A percentile compares a stretch with the other conserved stretches of the same genome.
Evolutionary conservation across 805 yeast genomes (phyloP).

Genomic region (Candida railenensis): DNA sequence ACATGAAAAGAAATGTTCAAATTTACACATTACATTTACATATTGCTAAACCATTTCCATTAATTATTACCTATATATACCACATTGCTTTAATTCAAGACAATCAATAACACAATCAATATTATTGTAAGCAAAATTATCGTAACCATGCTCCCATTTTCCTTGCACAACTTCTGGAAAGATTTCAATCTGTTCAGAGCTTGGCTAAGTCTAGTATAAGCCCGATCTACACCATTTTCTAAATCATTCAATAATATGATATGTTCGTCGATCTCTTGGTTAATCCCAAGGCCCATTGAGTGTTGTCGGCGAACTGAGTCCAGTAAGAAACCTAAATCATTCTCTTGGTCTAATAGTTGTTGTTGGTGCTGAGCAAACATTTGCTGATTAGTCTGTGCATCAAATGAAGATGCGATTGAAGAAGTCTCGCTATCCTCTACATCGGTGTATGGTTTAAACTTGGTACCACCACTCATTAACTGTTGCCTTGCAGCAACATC

Average conservation of each 20-base stretch:
- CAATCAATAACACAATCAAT: slow-evolving; percentile 38
- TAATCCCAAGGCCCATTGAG: slow-evolving; percentile 37
- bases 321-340: slow-evolving; percentile 33
- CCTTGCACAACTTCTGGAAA: slow-evolving; percentile 33
- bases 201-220: slow-evolving; percentile 27
- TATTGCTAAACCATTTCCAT: not conserved
- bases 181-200: slow-evolving; percentile 29
- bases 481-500: slow-evolving; percentile 15
- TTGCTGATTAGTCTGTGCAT: slow-evolving; percentile 31
- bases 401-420: slow-evolving; percentile 21
- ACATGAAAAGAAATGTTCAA: not conserved
- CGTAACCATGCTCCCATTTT: slow-evolving; percentile 44
- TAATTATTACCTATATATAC: not conserved
- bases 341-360: slow-evolving; percentile 37
- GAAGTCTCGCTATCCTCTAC: slow-evolving; percentile 14
- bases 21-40: not conserved
- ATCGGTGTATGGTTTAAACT: slow-evolving; percentile 37
- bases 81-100: slow-evolving; percentile 26
- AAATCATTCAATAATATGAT: slow-evolving; percentile 39
- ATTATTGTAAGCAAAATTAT: slow-evolving; percentile 41
- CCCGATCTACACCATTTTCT: slow-evolving; percentile 39
- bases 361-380: slow-evolving; percentile 45
- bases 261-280: slow-evolving; percentile 42
- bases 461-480: slow-evolving; percentile 31
- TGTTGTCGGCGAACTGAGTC: slow-evolving; percentile 34